A percentile compares a stretch with the other conserved stretches of the same genome.
phyloP scores from a whole-genome alignment of 1,139 yeast species.

The Diutina ranongensis region DNA sequence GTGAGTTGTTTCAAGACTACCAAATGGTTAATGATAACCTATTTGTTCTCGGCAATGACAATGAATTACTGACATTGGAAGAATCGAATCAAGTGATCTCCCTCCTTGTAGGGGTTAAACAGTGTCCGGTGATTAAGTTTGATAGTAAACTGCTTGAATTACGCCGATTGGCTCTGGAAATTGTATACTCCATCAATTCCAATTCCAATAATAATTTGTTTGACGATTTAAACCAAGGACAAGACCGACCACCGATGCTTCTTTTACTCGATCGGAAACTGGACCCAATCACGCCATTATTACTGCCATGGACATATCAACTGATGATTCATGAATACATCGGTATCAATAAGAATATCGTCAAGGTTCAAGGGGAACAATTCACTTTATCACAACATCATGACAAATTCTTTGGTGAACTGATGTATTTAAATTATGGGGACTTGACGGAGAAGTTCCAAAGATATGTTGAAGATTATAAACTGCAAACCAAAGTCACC shows the following conservation, averaged over 20 bases:
- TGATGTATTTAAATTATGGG: conserved; percentile 87
- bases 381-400: conserved; percentile 29
- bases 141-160: conserved; percentile 57
- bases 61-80: conserved; percentile 20
- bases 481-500: conserved; percentile 60
- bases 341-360: conserved; percentile 73
- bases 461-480: conserved; percentile 74
- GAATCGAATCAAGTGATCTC: conserved; percentile 49
- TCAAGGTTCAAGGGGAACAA: conserved; percentile 38
- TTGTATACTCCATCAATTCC: conserved; percentile 47
- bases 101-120: conserved; percentile 58
- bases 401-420: conserved; percentile 66
- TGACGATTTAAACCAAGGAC: conserved; percentile 42
- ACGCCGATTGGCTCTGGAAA: conserved; percentile 57
- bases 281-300: conserved; percentile 87
- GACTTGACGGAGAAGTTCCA: conserved; percentile 86
- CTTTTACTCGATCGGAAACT: conserved; percentile 73
- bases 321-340: conserved; percentile 93
- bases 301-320: conserved; percentile 96
- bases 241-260: conserved; percentile 64
- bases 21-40: conserved; percentile 60
- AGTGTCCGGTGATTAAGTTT: conserved; percentile 67
- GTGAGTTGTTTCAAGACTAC: conserved; percentile 80
- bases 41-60: conserved; percentile 29
- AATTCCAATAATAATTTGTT: conserved; percentile 50